These are phyloP conservation scores for Pseudocercospora musae DNA, from an alignment of 2,329 filamentous ascomycete species.

Conservation along the genomic window DNA sequence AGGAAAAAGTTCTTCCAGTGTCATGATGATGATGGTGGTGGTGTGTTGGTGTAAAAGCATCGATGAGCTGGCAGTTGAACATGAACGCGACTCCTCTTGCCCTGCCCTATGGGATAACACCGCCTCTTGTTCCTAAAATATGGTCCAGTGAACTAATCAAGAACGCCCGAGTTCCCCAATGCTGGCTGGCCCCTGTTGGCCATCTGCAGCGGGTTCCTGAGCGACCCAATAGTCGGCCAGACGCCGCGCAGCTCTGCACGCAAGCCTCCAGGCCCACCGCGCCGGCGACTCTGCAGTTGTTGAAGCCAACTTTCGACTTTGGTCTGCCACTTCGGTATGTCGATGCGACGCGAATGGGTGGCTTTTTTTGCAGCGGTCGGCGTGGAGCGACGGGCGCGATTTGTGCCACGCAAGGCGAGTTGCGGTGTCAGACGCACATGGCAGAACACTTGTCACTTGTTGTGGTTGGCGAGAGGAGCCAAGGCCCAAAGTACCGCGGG, in stretches of 20 bases:
- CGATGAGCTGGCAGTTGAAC: constrained; percentile 4
- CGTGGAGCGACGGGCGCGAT: neutral
- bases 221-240: constrained; percentile 6
- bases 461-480: constrained; percentile 3
- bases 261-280: neutral
- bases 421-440: constrained; percentile 6
- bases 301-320: constrained; percentile 1
- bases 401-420: constrained; percentile 12
- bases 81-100: neutral
- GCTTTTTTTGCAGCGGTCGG: neutral
- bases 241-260: constrained; percentile 3
- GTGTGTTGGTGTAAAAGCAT: constrained; percentile 3
- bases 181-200: neutral
- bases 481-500: neutral
- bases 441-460: neutral
- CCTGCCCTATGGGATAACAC: constrained; percentile 7
- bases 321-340: neutral
- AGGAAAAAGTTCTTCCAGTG: constrained; percentile 1
- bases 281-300: constrained; percentile 1
- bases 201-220: constrained; percentile 6
- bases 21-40: neutral
- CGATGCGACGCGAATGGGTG: neutral
- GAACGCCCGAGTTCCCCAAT: constrained; percentile 6
- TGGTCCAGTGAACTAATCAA: constrained; percentile 7
- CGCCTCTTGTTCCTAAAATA: constrained; percentile 1